These are phyloP conservation scores for Nannochloropsis limnetica DNA, from an alignment of 352 stramenopile genomes.

Conservation along the genomic window DNA sequence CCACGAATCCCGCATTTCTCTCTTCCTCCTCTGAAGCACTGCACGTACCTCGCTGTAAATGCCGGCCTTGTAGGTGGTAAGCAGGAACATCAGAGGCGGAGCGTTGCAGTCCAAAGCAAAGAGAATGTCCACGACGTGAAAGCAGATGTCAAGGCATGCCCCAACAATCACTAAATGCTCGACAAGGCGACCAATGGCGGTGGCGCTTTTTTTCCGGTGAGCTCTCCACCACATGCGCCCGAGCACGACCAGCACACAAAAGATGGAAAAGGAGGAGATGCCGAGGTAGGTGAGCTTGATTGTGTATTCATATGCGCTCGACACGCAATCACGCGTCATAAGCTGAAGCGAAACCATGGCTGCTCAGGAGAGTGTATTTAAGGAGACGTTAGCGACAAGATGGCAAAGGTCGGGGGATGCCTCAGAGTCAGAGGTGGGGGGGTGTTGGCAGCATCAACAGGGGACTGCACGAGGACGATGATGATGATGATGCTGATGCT, in stretches of 20 bases:
- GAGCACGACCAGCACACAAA: neutral
- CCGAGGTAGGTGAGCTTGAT: conserved; percentile 23
- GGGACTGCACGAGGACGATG: neutral
- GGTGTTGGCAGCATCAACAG: neutral
- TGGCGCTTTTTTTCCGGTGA: conserved; percentile 18
- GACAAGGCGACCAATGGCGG: conserved; percentile 2
- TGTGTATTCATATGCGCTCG: neutral
- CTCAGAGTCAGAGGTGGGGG: neutral
- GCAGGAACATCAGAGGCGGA: neutral
- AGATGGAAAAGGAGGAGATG: conserved; percentile 25
- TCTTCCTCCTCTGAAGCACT: neutral
- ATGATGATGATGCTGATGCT: neutral
- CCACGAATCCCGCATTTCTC: neutral
- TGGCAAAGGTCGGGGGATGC: neutral
- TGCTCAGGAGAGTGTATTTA: neutral
- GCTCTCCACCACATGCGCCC: conserved; percentile 28
- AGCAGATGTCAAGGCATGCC: neutral
- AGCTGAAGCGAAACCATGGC: neutral
- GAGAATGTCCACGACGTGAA: neutral
- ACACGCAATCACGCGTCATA: neutral
- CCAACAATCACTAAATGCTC: conserved; percentile 1
- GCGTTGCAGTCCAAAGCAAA: conserved; percentile 10
- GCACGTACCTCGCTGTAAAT: neutral
- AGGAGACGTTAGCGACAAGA: neutral
- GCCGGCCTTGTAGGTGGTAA: neutral